Base-by-base conservation (phyloP, 495 filamentous ascomycete genomes). In the Oidiodendron maius region DNA sequence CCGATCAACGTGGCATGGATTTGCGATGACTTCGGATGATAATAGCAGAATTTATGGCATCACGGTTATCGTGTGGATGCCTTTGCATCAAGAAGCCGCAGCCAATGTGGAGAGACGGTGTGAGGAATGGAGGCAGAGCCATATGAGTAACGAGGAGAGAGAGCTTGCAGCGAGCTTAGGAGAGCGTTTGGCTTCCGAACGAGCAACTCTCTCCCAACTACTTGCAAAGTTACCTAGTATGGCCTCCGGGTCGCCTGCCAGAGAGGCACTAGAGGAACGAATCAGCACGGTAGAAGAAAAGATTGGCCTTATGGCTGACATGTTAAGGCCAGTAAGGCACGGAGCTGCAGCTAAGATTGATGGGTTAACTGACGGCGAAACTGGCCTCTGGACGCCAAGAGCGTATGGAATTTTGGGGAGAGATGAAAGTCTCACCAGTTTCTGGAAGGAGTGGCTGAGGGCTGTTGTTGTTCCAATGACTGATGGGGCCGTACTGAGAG, bases 371-470 rank as follows among this genome's bases (percentile, higher is more conserved):
- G 87, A 95, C 59, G 91, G 91, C 15, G 93, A 96, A 58, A 96
- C 90, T 32, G 93, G 93, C 4, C 83, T 98, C 46, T 98, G 93
- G 93, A 91, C 91, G 38, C 93, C 93, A 46, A 79, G 93, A 49
- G 87, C 91, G 4, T 98, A 91, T 61, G 93, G 93, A 43, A 84
- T 98, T 46, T 76, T 98, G 48, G 93, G 93, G 26, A 80, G 89
- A 46, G 91, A 98, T 61, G 71, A 71, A 22, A 84, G 77, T 45
- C 76, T 93, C 71, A 88, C 90, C 40, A 83, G 80, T 44, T 98
- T 98, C 69, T 97, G 93, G 93, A 98, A 98, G 64, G 93, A 98
- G 61, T 98, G 93, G 93, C 74, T 98, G 34, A 82, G 87, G 64
- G 93, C 91, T 8, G 76, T 98, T 16, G 75, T 90, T 22, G 89